These are phyloP conservation scores for Penicillium goetzii DNA, from an alignment of 495 filamentous ascomycete species.

Conservation along the genomic window DNA sequence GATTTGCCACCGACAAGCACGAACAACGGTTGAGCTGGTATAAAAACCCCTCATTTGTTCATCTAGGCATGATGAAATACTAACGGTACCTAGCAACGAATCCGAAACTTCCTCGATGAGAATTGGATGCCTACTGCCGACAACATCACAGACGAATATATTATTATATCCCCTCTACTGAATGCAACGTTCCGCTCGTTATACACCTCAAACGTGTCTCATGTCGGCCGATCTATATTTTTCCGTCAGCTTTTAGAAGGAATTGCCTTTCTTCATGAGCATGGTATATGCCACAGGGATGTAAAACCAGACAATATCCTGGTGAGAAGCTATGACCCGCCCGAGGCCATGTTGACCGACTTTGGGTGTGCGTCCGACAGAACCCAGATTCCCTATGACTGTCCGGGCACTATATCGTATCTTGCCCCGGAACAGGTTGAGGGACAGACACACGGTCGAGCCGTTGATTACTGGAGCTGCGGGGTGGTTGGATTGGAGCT, in stretches of 20 bases:
- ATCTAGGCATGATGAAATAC: background rate
- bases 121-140: background rate
- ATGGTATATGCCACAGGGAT: slow-evolving; percentile 1
- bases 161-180: background rate
- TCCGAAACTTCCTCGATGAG: background rate
- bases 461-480: slow-evolving; percentile 2
- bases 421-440: background rate
- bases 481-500: background rate
- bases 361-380: background rate
- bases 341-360: slow-evolving; percentile 1
- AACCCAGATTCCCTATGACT: background rate
- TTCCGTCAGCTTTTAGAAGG: background rate
- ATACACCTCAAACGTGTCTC: slow-evolving; percentile 1
- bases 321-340: background rate
- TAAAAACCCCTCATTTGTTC: background rate
- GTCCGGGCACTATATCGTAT: background rate
- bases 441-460: background rate
- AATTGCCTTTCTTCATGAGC: background rate
- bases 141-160: background rate
- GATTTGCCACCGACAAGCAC: background rate
- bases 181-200: background rate
- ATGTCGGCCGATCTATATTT: background rate
- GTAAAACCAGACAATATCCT: slow-evolving; percentile 1
- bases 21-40: background rate
- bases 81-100: background rate